Evolutionary conservation across 2,329 filamentous ascomycete species (phyloP), one percentile per base, ranked within the genome.

Genomic region (Pseudogymnoascus sp.): DNA sequence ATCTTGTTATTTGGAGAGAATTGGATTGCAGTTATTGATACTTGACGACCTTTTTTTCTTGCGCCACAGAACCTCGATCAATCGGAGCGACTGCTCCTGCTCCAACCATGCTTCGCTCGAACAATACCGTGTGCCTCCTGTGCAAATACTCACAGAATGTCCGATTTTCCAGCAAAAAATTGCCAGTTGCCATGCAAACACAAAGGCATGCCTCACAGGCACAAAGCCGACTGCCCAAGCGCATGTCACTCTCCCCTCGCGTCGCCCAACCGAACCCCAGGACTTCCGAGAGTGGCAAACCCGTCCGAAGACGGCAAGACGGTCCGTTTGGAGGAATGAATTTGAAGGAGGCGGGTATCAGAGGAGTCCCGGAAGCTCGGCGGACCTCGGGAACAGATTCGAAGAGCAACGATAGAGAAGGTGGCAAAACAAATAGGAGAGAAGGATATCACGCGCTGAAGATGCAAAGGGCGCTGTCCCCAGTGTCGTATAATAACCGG

Each of bases 381-480:
- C 72, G 72, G 18, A 59, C 60, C 21, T 57, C 58, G 62, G 57
- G 63, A 15, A 13, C 45, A 5, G 61, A 41, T 52, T 39, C 28
- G 26, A 59, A 41, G 35, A 61, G 8, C 33, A 61, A 55, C 55
- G 62, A 60, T 57, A 63, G 48, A 61, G 59, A 59, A 35, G 35
- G 30, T 28, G 35, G 35, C 33, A 57, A 57, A 19, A 75, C 77
- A 8, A 73, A 77, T 55, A 70, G 75, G 57, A 77, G 74, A 64
- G 74, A 62, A 69, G 76, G 59, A 45, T 71, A 63, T 73, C 92
- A 95, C 71, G 92, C 92, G 3, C 78, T 97, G 72, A 96, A 95
- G 75, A 97, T 97, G 92, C 92, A 96, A 71, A 84, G 85, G 58
- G 80, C 88, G 1, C 76, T 97, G 64, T 77, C 89, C 2, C 82